phyloP scores from a whole-genome alignment of 2,329 filamentous ascomycete species.

The Xylaria sp. region DNA sequence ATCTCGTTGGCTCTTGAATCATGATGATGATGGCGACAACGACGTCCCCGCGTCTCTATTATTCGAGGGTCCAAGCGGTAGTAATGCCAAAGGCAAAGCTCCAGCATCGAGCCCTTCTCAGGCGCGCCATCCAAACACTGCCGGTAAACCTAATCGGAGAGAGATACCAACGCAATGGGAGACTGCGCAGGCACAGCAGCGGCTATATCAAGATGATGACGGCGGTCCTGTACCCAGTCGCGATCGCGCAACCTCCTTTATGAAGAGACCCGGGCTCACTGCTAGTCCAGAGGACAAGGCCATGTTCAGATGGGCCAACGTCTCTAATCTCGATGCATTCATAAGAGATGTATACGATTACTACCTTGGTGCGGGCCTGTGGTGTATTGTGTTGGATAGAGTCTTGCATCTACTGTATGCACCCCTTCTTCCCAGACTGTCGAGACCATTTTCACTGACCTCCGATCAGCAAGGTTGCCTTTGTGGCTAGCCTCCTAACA shows the following conservation, averaged over 20 bases:
- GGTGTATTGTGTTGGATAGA: constrained; percentile 73
- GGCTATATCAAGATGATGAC: constrained; percentile 40
- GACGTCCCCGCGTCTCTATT: constrained; percentile 61
- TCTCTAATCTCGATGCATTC: constrained; percentile 83
- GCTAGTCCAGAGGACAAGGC: constrained; percentile 61
- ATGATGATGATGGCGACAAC: constrained; percentile 41
- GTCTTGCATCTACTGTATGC: constrained; percentile 64
- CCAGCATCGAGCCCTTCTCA: constrained; percentile 23
- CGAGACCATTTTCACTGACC: constrained; percentile 2
- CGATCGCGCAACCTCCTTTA: constrained; percentile 16
- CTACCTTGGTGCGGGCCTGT: constrained; percentile 75
- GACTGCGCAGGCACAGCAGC: constrained; percentile 46
- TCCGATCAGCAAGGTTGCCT: constrained; percentile 63
- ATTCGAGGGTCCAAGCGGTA: constrained; percentile 43
- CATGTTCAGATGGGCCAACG: constrained; percentile 90
- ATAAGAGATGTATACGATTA: constrained; percentile 82
- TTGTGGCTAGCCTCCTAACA: constrained; percentile 75
- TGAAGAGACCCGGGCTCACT: constrained; percentile 23
- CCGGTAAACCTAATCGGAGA: constrained; percentile 41
- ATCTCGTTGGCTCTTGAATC: constrained; percentile 28
- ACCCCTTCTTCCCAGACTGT: constrained; percentile 29
- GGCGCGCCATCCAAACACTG: constrained; percentile 30
- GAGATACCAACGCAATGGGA: constrained; percentile 51
- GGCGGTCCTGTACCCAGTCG: constrained; percentile 20
- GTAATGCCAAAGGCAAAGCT: constrained; percentile 25